phyloP scores from a whole-genome alignment of 176 grass and related monocot species.

The Urochloa ruziziensis region DNA sequence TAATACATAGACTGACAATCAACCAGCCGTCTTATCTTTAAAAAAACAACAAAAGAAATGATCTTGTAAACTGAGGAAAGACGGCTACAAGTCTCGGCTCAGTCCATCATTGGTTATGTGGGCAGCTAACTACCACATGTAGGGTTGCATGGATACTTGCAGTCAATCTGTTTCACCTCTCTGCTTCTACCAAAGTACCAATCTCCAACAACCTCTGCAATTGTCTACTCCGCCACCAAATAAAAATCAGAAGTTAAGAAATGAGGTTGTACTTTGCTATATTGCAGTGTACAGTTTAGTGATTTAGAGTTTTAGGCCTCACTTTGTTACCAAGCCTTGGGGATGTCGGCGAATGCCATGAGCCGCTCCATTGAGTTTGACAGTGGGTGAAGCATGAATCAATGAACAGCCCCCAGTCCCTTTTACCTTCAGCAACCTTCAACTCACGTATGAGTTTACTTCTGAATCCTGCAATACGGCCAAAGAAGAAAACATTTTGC shows the following conservation, averaged over 20 bases:
- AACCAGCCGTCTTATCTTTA: too few species aligned
- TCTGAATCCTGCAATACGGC: constrained; percentile 26
- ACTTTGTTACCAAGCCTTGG: constrained; percentile 52
- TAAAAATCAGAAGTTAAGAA: background rate
- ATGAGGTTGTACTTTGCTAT: too few species aligned
- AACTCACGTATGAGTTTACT: constrained; percentile 31
- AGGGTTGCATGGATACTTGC: constrained; percentile 60
- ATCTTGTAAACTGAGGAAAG: too few species aligned
- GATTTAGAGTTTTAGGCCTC: constrained; percentile 1
- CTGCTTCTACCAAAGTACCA: constrained; percentile 70
- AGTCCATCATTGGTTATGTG: background rate
- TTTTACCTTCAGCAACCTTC: constrained; percentile 18
- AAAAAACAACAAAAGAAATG: too few species aligned
- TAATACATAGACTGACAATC: too few species aligned
- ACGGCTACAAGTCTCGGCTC: background rate
- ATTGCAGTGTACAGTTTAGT: background rate
- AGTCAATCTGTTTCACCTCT: constrained; percentile 38
- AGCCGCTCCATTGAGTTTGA: constrained; percentile 34
- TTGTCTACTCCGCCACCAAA: constrained; percentile 34
- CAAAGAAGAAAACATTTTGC: background rate
- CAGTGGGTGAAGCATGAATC: constrained; percentile 77
- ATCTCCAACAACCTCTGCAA: constrained; percentile 61
- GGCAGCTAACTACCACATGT: too few species aligned
- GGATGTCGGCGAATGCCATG: constrained; percentile 51
- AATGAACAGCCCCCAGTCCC: constrained; percentile 47